A percentile compares a stretch with the other conserved stretches of the same genome.
Evolutionary conservation across 129 eudicot genomes (phyloP).

Genomic region (Lactuca saligna): DNA sequence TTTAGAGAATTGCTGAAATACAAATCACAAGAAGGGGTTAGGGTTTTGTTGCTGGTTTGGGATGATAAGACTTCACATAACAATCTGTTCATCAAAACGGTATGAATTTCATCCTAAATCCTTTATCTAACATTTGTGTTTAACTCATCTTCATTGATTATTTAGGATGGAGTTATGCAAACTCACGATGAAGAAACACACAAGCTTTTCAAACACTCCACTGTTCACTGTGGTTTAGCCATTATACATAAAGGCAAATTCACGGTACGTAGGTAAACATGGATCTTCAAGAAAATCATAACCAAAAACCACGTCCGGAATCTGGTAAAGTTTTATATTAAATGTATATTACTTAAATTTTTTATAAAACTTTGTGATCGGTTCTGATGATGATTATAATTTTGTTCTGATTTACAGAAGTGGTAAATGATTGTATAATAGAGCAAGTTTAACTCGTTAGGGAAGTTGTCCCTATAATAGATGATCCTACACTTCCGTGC

Average conservation of each 20-base stretch:
- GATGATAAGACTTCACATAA: conserved; percentile 85
- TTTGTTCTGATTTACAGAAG: conserved; percentile 27
- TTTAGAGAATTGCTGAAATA: conserved; percentile 1
- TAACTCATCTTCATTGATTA: conserved; percentile 6
- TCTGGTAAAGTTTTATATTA: not conserved
- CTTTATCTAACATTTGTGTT: conserved; percentile 1
- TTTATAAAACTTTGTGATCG: not conserved
- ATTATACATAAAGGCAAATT: too few species aligned
- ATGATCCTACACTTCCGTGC: conserved; percentile 74
- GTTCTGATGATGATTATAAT: not conserved
- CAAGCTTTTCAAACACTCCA: conserved; percentile 83
- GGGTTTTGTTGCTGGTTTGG: conserved; percentile 86
- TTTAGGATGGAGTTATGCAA: conserved; percentile 85
- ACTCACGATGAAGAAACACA: conserved; percentile 83
- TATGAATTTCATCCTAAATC: conserved; percentile 25
- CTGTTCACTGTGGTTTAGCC: conserved; percentile 65
- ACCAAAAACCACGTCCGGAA: not conserved
- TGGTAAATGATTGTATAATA: conserved; percentile 63
- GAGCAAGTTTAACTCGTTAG: conserved; percentile 75
- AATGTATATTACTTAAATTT: not conserved
- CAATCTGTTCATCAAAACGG: conserved; percentile 75
- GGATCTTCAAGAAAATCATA: not conserved
- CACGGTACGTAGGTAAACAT: not conserved
- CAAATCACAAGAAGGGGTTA: conserved; percentile 56
- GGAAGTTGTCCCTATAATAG: conserved; percentile 50